Base-by-base conservation (phyloP, 768 basidiomycete species). In the Dendrothele bispora region DNA sequence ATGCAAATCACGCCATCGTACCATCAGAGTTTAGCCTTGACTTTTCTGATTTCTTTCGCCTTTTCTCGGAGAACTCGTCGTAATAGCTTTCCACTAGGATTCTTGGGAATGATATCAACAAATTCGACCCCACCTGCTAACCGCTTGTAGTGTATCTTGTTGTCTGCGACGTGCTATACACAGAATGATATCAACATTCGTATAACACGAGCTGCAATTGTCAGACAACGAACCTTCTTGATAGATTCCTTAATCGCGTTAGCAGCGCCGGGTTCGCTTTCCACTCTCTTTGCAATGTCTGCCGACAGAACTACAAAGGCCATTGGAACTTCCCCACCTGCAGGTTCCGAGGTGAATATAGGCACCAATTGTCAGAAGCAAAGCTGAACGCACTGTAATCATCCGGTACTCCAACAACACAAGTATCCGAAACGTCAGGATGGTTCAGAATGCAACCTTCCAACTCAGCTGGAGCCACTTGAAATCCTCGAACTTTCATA, bases 381-480 rank as follows among this genome's bases (percentile, higher is more conserved):
- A 25, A 39, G n/a, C n/a, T n/a, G n/a, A 1, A 62, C 71, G 35
- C 20, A 73, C 79, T 82, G 50, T 79, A 88, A 7, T 86, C 85
- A 56, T 89, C 82, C 7, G 78, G 79, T 26, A 84, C 57, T 1
- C 83, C 79, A 15, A 88, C 78, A 2, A 88, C 84, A 52, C 86
- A 86, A 2, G 71, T 71, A 35, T 84, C 78, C 4, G 71, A 69
- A 20, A 87, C 77, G 54, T 84, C 83, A 1, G 74, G 63, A 53
- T 86, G 81, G 36, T 69, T 74, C 21, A 85, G 60, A n/a, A 85
- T 56, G 49, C 82, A 82, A 17, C 78, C 86, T 56, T 87, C 86
- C 7, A 87, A 68, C 52, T 86, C 85, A 3, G 86, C 84, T 2
- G 86, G 86, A 1, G 86, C 83, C 1, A 88, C 86, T 58, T 88